phyloP scores from a whole-genome alignment of 345 rosid species.

The Raphanus sativus region DNA sequence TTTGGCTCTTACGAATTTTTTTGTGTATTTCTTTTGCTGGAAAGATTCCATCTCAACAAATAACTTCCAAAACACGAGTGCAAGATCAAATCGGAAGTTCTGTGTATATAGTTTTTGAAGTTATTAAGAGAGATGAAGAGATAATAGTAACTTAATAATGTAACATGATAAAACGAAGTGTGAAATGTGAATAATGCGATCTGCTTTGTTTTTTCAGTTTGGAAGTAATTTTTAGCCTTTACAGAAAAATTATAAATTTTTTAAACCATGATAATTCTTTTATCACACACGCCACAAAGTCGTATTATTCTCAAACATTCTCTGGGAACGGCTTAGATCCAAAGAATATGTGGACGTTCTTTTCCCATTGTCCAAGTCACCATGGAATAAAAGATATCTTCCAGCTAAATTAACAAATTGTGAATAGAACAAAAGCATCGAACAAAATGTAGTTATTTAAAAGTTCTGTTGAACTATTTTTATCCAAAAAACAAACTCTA shows the following conservation, averaged over 20 bases:
- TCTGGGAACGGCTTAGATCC: slow-evolving; percentile 38
- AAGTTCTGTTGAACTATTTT: too few species aligned
- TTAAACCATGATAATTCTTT: slow-evolving; percentile 10
- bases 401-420: slow-evolving; percentile 9
- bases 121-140: not conserved
- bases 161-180: not conserved
- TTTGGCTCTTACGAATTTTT: slow-evolving; percentile 32
- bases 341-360: slow-evolving; percentile 35
- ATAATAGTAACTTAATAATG: not conserved
- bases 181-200: not conserved
- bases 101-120: not conserved
- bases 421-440: slow-evolving; percentile 30
- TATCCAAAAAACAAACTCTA: too few species aligned
- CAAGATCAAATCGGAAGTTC: not conserved
- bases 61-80: slow-evolving; percentile 17
- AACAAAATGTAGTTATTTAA: slow-evolving; percentile 11
- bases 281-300: slow-evolving; percentile 22
- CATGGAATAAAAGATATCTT: slow-evolving; percentile 30
- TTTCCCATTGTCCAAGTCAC: slow-evolving; percentile 1
- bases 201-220: not conserved
- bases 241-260: not conserved
- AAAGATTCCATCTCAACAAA: not conserved
- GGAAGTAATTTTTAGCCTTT: not conserved
- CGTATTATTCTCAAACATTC: slow-evolving; percentile 28
- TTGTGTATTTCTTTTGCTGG: not conserved